Evolutionary conservation across 768 basidiomycete genomes (phyloP).

Genomic region (Russula sp.): DNA sequence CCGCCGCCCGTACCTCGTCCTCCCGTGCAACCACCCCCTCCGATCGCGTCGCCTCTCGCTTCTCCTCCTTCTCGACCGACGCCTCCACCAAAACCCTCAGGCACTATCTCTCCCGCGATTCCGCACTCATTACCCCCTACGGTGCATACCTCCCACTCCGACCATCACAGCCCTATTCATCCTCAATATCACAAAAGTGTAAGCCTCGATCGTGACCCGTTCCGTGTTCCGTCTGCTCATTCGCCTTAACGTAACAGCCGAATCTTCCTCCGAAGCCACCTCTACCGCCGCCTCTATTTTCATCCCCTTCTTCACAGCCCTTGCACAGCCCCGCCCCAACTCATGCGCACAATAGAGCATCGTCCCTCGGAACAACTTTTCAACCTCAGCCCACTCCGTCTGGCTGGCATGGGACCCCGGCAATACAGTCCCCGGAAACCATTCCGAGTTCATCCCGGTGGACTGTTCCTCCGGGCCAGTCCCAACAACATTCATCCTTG

Average conservation of each 20-base stretch:
- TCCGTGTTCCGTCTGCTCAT: slow-evolving; percentile 18
- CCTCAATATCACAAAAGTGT: slow-evolving; percentile 5
- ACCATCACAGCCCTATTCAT: slow-evolving; percentile 11
- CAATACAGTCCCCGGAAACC: not conserved
- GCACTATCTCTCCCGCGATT: slow-evolving; percentile 1
- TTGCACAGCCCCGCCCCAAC: slow-evolving; percentile 16
- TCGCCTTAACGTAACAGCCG: slow-evolving; percentile 21
- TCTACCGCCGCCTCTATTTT: slow-evolving; percentile 36
- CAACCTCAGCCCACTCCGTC: slow-evolving; percentile 3
- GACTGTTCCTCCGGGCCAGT: slow-evolving; percentile 26
- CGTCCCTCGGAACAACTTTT: slow-evolving; percentile 17
- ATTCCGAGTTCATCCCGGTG: slow-evolving; percentile 20
- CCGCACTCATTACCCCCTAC: not conserved
- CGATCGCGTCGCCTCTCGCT: slow-evolving; percentile 14
- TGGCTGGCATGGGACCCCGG: not conserved
- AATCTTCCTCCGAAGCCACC: slow-evolving; percentile 26
- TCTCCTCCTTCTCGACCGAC: slow-evolving; percentile 24
- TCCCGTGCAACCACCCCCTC: slow-evolving; percentile 6
- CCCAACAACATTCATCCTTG: slow-evolving; percentile 21
- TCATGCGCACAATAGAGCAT: slow-evolving; percentile 22
- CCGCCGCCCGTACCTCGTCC: slow-evolving; percentile 21
- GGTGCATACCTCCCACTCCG: not conserved
- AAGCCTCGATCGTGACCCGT: slow-evolving; percentile 9
- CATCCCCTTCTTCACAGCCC: slow-evolving; percentile 19
- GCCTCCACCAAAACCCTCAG: slow-evolving; percentile 14